phyloP scores from a whole-genome alignment of 1,284 basidiomycete genomes.

The Ustilago bromivora region DNA sequence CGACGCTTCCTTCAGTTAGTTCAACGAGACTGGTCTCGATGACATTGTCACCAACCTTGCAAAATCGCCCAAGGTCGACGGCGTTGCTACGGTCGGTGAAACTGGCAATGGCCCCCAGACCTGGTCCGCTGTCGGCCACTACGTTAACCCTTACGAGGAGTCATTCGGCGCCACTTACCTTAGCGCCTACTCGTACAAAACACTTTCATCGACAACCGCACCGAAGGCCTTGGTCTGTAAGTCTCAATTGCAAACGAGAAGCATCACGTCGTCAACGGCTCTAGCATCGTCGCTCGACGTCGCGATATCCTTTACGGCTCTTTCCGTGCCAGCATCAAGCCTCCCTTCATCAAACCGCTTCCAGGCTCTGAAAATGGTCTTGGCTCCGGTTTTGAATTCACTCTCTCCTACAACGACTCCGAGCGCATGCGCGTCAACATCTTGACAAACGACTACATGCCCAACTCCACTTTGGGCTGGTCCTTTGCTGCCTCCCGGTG shows the following conservation, averaged over 20 bases:
- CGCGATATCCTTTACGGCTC: slow-evolving; percentile 62
- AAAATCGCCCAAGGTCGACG: slow-evolving; percentile 43
- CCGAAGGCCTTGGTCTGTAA: slow-evolving; percentile 53
- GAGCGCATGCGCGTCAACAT: slow-evolving; percentile 49
- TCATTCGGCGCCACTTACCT: slow-evolving; percentile 53
- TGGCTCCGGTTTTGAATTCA: slow-evolving; percentile 49
- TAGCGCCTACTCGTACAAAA: slow-evolving; percentile 52
- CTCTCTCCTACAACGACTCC: slow-evolving; percentile 44
- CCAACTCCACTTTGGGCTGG: slow-evolving; percentile 55
- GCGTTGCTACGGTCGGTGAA: slow-evolving; percentile 30
- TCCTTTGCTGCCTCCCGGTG: slow-evolving; percentile 43
- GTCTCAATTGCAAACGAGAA: slow-evolving; percentile 46
- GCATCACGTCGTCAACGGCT: slow-evolving; percentile 49
- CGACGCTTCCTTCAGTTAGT: slow-evolving; percentile 60
- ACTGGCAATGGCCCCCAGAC: slow-evolving; percentile 48
- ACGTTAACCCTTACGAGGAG: slow-evolving; percentile 55
- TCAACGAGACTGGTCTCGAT: slow-evolving; percentile 57
- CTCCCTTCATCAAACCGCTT: slow-evolving; percentile 36
- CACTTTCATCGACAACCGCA: slow-evolving; percentile 47
- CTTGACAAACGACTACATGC: slow-evolving; percentile 43
- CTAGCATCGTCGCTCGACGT: slow-evolving; percentile 49
- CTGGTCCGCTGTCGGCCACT: slow-evolving; percentile 52
- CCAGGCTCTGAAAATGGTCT: slow-evolving; percentile 28
- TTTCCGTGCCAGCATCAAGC: slow-evolving; percentile 53
- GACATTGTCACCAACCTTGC: slow-evolving; percentile 51